Base-by-base conservation (phyloP, 805 yeast genomes). In the Candida railenensis region DNA sequence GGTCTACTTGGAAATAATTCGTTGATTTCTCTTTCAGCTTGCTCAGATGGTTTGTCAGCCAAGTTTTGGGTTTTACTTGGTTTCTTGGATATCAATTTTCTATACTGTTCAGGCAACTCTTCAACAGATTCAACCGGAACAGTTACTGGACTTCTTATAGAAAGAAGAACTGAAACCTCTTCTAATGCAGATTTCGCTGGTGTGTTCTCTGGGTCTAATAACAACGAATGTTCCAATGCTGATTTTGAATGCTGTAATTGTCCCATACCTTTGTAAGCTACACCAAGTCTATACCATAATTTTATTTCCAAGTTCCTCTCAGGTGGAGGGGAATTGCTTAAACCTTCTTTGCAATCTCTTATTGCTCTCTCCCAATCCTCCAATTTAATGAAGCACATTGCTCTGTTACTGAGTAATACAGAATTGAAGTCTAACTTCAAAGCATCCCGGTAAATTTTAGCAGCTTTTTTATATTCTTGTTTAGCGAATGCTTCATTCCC, bases 361-460 rank as follows among this genome's bases (percentile, higher is more conserved):
- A 77, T 55, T 2, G 84, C 87, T 15, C 75, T 63, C 2, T 61
- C 54, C 73, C 76, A 82, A 28, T 76, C 73, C 4, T 66, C 55
- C 3, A 81, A 58, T 47, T 82, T 81, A 36, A 85, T 58, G 50
- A 77, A 73, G n/a, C 88, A 73, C 69, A 82, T 81, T 0, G 94
- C 86, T 38, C 85, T 65, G 57, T 87, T 87, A n/a, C 91, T 77
- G 57, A 74, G 82, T 1, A 82, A 65, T 0, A 83, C 73, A 0
- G 90, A 75, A 49, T 81, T 78, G 0, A 52, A 33, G 42, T 78
- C 78, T 15, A 70, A 28, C 7, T 63, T 63, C 33, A 83, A 69
- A 2, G 91, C 89, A 42, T 77, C 74, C 9, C 78, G 60, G 59
- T 87, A 87, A 0, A 71, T 61, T 20, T 69, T 58, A 1, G 78